phyloP scores from a whole-genome alignment of 352 stramenopile species.

The Saprolegnia diclina region DNA sequence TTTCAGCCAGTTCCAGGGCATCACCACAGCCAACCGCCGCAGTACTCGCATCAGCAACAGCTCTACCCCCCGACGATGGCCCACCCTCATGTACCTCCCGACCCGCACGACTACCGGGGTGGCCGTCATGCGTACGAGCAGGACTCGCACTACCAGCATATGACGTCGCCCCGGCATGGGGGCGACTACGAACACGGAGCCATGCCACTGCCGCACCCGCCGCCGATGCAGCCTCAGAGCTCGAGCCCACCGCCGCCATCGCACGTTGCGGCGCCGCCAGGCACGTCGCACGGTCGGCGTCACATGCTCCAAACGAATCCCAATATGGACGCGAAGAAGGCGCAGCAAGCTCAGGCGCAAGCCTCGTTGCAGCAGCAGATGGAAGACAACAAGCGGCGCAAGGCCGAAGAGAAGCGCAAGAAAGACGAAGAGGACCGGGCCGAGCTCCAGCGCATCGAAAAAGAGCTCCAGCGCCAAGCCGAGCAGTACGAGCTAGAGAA shows the following conservation, averaged over 20 bases:
- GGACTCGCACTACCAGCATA: not conserved
- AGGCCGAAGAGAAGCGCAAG: constrained; percentile 23
- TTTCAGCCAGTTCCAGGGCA: not conserved
- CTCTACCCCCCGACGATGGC: not conserved
- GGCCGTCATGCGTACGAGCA: not conserved
- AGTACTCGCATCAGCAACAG: not conserved
- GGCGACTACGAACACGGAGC: not conserved
- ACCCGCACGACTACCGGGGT: no score
- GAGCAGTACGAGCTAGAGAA: constrained; percentile 22
- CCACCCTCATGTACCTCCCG: not conserved
- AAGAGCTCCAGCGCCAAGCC: constrained; percentile 17
- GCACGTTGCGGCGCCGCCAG: not conserved
- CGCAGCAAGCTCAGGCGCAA: constrained; percentile 18
- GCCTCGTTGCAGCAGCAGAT: constrained; percentile 21
- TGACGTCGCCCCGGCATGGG: not conserved
- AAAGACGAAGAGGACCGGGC: constrained; percentile 23
- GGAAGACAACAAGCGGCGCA: constrained; percentile 25
- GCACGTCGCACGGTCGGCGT: constrained; percentile 16
- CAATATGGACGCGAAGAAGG: not conserved
- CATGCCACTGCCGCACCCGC: not conserved
- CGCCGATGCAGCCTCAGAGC: not conserved
- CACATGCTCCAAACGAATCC: not conserved
- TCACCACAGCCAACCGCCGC: not conserved
- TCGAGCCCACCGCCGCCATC: constrained; percentile 22
- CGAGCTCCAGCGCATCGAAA: constrained; percentile 24